These are phyloP conservation scores for Lasiodiplodia hormozganensis DNA, from an alignment of 2,329 filamentous ascomycete genomes.

Conservation along the genomic window DNA sequence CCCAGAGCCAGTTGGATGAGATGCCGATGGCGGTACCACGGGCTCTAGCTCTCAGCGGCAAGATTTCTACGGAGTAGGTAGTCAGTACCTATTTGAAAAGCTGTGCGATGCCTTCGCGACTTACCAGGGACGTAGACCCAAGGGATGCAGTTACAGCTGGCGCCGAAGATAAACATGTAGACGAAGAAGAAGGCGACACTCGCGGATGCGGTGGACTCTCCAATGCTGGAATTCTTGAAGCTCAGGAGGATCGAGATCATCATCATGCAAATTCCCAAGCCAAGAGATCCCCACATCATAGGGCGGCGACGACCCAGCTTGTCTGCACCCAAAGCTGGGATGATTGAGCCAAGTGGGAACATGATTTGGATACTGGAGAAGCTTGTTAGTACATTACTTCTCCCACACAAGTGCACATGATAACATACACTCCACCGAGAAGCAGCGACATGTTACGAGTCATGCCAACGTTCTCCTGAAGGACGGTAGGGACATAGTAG, in stretches of 20 bases:
- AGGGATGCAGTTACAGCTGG: constrained; percentile 57
- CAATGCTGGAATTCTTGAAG: constrained; percentile 23
- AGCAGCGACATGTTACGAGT: constrained; percentile 53
- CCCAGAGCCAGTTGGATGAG: constrained; percentile 46
- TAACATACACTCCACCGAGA: constrained; percentile 50
- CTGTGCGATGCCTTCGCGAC: background rate
- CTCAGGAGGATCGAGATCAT: constrained; percentile 34
- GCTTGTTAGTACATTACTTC: background rate
- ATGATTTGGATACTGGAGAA: constrained; percentile 27
- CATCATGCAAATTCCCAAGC: constrained; percentile 42
- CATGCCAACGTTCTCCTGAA: constrained; percentile 52
- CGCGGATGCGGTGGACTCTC: constrained; percentile 50
- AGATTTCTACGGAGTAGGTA: constrained; percentile 47
- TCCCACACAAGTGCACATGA: constrained; percentile 37
- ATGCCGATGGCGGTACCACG: constrained; percentile 48
- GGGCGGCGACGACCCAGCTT: constrained; percentile 40
- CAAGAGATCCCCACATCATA: constrained; percentile 44
- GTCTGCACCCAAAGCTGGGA: constrained; percentile 38
- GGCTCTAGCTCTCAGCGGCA: constrained; percentile 40
- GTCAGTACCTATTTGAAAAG: background rate
- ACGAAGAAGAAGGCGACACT: constrained; percentile 56
- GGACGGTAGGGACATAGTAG: constrained; percentile 28
- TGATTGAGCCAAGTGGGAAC: constrained; percentile 38
- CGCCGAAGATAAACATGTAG: constrained; percentile 62
- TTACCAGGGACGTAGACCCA: constrained; percentile 56